Percentiles rank a stretch among this genome's conserved stretches.
Evolutionary conservation across 257 asterid species (phyloP).

Genomic region (Thymus quinquecostatus): DNA sequence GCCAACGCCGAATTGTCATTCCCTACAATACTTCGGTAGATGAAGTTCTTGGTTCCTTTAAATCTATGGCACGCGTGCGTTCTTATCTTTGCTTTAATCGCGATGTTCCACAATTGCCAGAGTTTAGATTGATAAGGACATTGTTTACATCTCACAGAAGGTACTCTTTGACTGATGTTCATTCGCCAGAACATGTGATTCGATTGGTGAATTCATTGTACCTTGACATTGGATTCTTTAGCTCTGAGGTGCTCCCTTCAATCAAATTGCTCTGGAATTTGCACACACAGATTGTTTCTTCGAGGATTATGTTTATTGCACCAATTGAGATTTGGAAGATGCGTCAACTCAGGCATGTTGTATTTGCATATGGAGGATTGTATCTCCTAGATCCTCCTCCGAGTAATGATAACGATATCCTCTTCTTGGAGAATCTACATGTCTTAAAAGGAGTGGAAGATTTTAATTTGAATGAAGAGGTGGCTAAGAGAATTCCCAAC

Average conservation of each 20-base stretch:
- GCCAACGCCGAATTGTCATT: slow-evolving; percentile 23
- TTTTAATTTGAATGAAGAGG: too few species aligned
- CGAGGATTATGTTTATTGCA: background rate
- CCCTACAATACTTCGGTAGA: background rate
- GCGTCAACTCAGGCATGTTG: slow-evolving; percentile 21
- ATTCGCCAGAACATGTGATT: background rate
- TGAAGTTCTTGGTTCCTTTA: background rate
- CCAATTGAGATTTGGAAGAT: slow-evolving; percentile 14
- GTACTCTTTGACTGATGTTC: too few species aligned
- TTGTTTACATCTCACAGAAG: too few species aligned
- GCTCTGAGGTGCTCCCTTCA: background rate
- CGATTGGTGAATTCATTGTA: slow-evolving; percentile 17
- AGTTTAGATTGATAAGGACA: slow-evolving; percentile 1
- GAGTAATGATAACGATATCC: too few species aligned
- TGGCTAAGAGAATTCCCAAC: too few species aligned
- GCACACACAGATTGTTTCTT: background rate
- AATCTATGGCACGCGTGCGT: background rate
- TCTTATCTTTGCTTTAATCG: background rate
- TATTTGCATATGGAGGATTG: background rate
- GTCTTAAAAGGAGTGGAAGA: too few species aligned
- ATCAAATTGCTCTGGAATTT: background rate
- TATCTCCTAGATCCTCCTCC: too few species aligned
- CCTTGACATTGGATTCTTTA: background rate
- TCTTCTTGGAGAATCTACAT: too few species aligned
- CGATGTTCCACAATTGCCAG: too few species aligned